Evolutionary conservation across 164 flowering plant species (phyloP).

Genomic region (Chloranthus sessilifolius): DNA sequence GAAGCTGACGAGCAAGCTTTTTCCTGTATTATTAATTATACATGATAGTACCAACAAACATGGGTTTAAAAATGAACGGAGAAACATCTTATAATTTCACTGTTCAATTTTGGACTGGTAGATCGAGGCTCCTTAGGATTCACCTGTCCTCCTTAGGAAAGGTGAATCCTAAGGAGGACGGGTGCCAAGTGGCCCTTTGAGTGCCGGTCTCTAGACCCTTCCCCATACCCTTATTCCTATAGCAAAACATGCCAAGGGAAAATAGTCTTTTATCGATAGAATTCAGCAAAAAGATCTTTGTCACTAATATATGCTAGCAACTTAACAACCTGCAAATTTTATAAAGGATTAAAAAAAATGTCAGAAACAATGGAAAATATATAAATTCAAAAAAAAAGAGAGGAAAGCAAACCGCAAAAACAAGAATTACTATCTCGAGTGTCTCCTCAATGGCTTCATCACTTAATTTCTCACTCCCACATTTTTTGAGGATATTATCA

Average conservation of each 20-base stretch:
- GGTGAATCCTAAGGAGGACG: too few relatives aligned
- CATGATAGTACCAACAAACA: constrained; percentile 1
- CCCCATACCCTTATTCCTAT: too few relatives aligned
- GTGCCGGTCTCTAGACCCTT: too few relatives aligned
- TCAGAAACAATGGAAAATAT: background rate
- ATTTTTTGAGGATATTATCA: constrained; percentile 90
- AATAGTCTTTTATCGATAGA: constrained; percentile 77
- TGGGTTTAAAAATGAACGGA: constrained; percentile 1
- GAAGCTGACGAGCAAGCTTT: constrained; percentile 85
- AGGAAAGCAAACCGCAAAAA: too few relatives aligned
- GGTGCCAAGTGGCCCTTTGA: too few relatives aligned
- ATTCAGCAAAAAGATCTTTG: constrained; percentile 92
- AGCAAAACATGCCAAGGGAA: too few relatives aligned
- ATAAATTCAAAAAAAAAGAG: background rate
- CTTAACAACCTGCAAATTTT: constrained; percentile 65
- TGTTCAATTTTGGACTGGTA: too few relatives aligned
- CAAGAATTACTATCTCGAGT: constrained; percentile 61
- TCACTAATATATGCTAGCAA: constrained; percentile 90
- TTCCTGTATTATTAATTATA: constrained; percentile 41
- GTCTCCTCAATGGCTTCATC: constrained; percentile 96
- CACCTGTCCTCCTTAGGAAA: too few relatives aligned
- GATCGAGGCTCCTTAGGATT: too few relatives aligned
- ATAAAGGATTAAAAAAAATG: constrained; percentile 2
- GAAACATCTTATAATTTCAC: too few relatives aligned
- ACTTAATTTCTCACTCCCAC: constrained; percentile 92